Evolutionary conservation across 768 basidiomycete species (phyloP).

Genomic region (Suillus fuscotomentosus): DNA sequence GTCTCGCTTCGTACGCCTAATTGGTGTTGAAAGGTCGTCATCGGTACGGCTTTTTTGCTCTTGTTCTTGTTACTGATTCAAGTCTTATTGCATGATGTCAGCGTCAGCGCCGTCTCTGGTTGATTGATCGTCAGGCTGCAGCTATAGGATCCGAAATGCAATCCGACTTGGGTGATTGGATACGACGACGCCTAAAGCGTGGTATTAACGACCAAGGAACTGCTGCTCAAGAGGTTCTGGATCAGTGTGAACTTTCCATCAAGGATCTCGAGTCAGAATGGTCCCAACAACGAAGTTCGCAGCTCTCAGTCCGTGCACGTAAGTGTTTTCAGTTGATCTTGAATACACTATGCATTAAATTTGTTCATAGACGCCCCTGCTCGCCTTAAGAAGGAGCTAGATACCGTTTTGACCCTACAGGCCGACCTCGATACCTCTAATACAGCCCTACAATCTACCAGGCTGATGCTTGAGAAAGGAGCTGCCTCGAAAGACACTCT

Average conservation of each 20-base stretch:
- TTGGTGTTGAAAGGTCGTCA: constrained; percentile 30
- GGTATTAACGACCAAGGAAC: constrained; percentile 15
- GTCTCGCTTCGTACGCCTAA: constrained; percentile 33
- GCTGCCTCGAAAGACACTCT: constrained; percentile 13
- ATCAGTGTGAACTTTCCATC: constrained; percentile 12
- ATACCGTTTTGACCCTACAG: constrained; percentile 31
- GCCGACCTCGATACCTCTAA: constrained; percentile 25
- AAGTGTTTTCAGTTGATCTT: constrained; percentile 14
- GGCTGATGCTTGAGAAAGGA: constrained; percentile 7
- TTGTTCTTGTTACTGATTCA: neutral
- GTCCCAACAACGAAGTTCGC: constrained; percentile 30
- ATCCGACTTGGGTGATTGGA: constrained; percentile 33
- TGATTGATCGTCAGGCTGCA: neutral
- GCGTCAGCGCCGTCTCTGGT: constrained; percentile 6
- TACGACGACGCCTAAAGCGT: constrained; percentile 18
- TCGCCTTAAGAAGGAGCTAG: constrained; percentile 32
- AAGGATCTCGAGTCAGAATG: constrained; percentile 31
- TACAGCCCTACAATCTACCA: constrained; percentile 16
- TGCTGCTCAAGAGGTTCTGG: constrained; percentile 16
- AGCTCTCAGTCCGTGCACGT: constrained; percentile 29
- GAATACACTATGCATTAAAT: constrained; percentile 18
- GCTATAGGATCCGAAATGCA: constrained; percentile 26
- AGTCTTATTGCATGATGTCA: constrained; percentile 15
- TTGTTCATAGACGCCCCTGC: constrained; percentile 25
- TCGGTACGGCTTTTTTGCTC: constrained; percentile 24